Conservation (phyloP, 805 yeast species). For the Yamadazyma kitorensis region DNA sequence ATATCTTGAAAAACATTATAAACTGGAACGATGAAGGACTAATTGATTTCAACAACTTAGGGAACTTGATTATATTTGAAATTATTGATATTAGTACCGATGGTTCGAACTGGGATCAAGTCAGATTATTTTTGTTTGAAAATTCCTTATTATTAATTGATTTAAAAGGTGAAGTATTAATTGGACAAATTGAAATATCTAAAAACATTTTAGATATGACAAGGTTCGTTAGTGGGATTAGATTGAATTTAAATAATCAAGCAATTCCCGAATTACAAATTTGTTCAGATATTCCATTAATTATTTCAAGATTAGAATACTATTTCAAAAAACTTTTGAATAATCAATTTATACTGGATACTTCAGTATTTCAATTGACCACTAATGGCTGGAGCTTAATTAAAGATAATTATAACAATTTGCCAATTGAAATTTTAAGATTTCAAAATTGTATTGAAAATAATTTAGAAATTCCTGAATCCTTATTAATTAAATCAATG, state of each 20-base stretch:
- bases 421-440: constrained; percentile 40
- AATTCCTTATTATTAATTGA: constrained; percentile 25
- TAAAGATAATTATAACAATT: constrained; percentile 20
- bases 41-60: constrained; percentile 15
- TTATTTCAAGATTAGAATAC: constrained; percentile 43
- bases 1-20: constrained; percentile 7
- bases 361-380: constrained; percentile 43
- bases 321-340: constrained; percentile 20
- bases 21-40: constrained; percentile 10
- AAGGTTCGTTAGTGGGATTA: constrained; percentile 16
- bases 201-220: constrained; percentile 33
- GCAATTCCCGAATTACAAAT: constrained; percentile 44
- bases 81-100: constrained; percentile 39
- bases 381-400: constrained; percentile 49
- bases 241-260: constrained; percentile 37
- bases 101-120: constrained; percentile 41
- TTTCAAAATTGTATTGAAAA: constrained; percentile 34
- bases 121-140: constrained; percentile 32
- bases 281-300: constrained; percentile 24
- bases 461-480: constrained; percentile 42
- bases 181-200: constrained; percentile 40
- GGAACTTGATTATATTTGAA: constrained; percentile 39
- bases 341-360: constrained; percentile 20
- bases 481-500: constrained; percentile 33
- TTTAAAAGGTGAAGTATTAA: constrained; percentile 42